Evolutionary conservation across 441 rosid species (phyloP).

Genomic region (Flueggea neowawraea): DNA sequence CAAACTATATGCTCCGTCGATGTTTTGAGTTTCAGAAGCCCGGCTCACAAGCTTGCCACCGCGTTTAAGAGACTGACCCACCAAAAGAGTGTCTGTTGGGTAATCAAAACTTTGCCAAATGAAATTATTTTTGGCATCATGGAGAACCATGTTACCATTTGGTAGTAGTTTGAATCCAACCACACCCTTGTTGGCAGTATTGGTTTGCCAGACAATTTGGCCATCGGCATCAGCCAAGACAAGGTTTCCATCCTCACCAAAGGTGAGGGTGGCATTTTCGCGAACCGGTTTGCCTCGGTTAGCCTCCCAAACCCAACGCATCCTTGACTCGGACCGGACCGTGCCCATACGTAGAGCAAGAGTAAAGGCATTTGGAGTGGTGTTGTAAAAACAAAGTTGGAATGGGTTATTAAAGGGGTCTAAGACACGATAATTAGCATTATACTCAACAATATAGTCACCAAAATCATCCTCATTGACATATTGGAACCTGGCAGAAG

Average conservation of each 20-base stretch:
- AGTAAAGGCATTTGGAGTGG: slow-evolving; percentile 39
- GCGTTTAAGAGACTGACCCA: slow-evolving; percentile 28
- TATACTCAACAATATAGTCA: slow-evolving; percentile 18
- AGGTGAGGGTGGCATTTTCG: slow-evolving; percentile 24
- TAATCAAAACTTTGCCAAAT: slow-evolving; percentile 39
- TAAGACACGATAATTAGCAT: slow-evolving; percentile 18
- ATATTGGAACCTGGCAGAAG: slow-evolving; percentile 23
- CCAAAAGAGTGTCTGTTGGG: slow-evolving; percentile 38
- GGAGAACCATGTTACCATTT: slow-evolving; percentile 38
- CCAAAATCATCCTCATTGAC: slow-evolving; percentile 29
- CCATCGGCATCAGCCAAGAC: slow-evolving; percentile 44
- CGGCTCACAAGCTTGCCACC: slow-evolving; percentile 29
- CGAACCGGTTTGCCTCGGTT: slow-evolving; percentile 23
- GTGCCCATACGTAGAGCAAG: slow-evolving; percentile 36
- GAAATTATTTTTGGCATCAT: slow-evolving; percentile 21
- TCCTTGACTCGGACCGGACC: slow-evolving; percentile 4
- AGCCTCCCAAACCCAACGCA: slow-evolving; percentile 28
- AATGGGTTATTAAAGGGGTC: slow-evolving; percentile 22
- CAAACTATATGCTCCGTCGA: slow-evolving; percentile 28
- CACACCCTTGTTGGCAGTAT: slow-evolving; percentile 32
- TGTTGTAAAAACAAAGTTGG: slow-evolving; percentile 34
- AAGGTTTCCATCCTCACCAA: slow-evolving; percentile 34
- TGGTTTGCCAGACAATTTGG: slow-evolving; percentile 31
- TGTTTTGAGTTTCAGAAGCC: slow-evolving; percentile 18
- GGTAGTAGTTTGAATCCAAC: slow-evolving; percentile 27